phyloP scores from a whole-genome alignment of 805 yeast genomes.

The Pichia insulana region DNA sequence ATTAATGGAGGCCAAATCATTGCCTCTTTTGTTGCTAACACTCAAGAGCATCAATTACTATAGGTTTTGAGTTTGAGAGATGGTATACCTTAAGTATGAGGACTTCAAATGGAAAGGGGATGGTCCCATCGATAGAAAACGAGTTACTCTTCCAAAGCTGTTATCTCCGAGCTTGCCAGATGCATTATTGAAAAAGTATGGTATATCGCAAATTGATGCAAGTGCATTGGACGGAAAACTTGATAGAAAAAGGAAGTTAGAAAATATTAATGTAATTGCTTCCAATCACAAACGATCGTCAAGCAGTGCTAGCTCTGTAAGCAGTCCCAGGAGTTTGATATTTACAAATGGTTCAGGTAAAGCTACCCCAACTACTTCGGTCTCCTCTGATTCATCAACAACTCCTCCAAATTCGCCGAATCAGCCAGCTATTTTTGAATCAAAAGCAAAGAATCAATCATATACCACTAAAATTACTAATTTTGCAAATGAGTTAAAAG shows the following conservation, averaged over 20 bases:
- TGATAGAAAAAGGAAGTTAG: background rate
- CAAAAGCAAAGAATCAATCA: background rate
- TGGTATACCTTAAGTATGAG: background rate
- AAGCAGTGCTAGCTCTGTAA: background rate
- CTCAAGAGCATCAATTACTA: no score
- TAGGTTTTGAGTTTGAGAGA: no score
- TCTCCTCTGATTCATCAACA: no score
- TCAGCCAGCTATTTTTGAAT: no score
- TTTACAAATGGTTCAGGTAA: no score
- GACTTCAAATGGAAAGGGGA: background rate
- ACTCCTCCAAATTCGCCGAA: no score
- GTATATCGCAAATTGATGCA: background rate
- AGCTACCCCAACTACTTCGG: no score
- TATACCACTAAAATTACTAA: constrained; percentile 8
- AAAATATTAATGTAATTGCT: background rate
- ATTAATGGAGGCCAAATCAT: no score
- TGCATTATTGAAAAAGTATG: background rate
- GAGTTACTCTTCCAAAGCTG: background rate
- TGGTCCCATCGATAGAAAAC: background rate
- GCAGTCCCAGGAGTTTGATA: background rate
- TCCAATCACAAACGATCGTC: background rate
- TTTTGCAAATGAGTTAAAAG: constrained; percentile 15
- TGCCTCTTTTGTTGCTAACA: no score
- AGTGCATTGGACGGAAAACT: background rate
- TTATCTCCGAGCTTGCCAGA: background rate